Percentiles rank a stretch among this genome's conserved stretches.
These are phyloP conservation scores for Yarrowia bubula DNA, from an alignment of 805 yeast species.

Conservation along the genomic window DNA sequence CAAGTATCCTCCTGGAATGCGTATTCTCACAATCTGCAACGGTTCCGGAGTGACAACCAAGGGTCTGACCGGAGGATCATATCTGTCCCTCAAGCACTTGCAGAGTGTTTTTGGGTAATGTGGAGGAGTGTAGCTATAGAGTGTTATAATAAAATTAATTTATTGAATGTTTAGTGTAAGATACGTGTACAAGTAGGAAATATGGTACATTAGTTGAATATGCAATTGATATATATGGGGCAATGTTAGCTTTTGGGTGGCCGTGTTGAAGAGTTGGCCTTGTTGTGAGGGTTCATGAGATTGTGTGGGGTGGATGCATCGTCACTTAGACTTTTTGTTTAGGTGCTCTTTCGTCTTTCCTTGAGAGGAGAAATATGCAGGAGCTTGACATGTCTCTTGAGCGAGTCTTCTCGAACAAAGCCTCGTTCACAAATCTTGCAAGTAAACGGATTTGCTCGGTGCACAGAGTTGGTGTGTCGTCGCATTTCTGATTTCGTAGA, in stretches of 20 bases:
- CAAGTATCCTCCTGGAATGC: slow-evolving; percentile 2
- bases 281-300: too few relatives aligned
- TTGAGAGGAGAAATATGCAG: background rate
- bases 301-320: background rate
- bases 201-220: background rate
- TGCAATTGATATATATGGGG: background rate
- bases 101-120: background rate
- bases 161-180: background rate
- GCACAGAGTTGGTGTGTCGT: slow-evolving; percentile 15
- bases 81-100: background rate
- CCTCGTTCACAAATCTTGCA: background rate
- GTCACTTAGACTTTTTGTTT: background rate
- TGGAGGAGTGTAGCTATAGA: background rate
- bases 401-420: slow-evolving; percentile 11
- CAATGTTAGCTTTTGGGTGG: too few relatives aligned
- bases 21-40: slow-evolving; percentile 8
- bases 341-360: background rate
- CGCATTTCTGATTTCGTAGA: background rate
- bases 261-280: too few relatives aligned
- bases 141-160: background rate
- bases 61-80: background rate
- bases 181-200: background rate
- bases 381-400: slow-evolving; percentile 1
- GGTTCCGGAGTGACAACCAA: background rate
- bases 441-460: background rate